These are phyloP conservation scores for Kernera saxatilis DNA, from an alignment of 345 rosid species.

Conservation along the genomic window DNA sequence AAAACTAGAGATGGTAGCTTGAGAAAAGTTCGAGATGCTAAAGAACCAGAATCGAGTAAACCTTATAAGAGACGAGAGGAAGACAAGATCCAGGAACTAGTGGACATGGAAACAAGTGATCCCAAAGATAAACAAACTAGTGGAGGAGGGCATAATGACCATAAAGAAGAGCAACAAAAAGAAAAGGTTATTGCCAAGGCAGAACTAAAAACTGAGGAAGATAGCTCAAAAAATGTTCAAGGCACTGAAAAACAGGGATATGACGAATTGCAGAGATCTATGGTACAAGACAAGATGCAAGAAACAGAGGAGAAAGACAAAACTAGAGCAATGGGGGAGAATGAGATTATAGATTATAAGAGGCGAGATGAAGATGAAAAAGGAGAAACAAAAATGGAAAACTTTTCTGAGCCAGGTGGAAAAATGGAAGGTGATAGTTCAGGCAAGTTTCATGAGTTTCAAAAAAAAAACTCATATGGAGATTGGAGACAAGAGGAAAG, in stretches of 20 bases:
- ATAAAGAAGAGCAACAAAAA: background rate
- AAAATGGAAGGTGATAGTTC: background rate
- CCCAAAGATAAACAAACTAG: background rate
- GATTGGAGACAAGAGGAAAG: background rate
- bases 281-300: background rate
- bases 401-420: background rate
- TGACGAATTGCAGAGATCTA: background rate
- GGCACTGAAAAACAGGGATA: background rate
- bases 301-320: conserved; percentile 5
- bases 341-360: no score
- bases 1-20: conserved; percentile 11
- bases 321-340: background rate
- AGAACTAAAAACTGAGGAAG: background rate
- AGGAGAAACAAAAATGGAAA: background rate
- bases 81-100: background rate
- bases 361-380: background rate
- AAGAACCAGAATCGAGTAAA: background rate
- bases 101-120: background rate
- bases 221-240: background rate
- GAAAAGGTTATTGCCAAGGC: background rate
- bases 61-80: background rate
- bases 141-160: background rate
- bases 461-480: background rate
- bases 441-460: background rate
- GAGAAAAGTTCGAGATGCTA: background rate